Base-by-base conservation (phyloP, 169 alveolate genomes). In the Neospora caninum region DNA sequence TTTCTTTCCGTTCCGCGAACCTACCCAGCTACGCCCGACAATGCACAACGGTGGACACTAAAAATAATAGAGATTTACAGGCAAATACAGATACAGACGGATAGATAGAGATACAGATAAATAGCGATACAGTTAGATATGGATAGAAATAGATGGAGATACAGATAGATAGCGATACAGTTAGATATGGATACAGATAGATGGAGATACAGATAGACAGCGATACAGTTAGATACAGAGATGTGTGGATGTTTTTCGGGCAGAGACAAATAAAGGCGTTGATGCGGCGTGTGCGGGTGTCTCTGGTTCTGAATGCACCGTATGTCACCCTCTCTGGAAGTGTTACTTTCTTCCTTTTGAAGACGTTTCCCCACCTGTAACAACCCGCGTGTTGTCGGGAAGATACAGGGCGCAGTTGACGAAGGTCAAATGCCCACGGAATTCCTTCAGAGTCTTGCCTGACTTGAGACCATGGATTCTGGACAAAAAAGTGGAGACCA, bases 381-480 rank as follows among this genome's bases (percentile, higher is more conserved):
- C 58, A 39, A 88, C 64, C 54, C 92, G 89, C 70, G 91, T 31
- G 49, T 86, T 53, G 88, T 94, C 95, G 27, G 91, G 91, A 42
- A 88, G 58, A 88, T 91, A 95, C 20, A 86, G 58, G 4, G 97
- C 97, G 38, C 94, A 89, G 80, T 95, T 93, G 41, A 95, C 96
- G 87, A 88, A 93, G n/a, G 97, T 93, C 36, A 88, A 64, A 83
- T 95, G 97, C 4, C 96, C 97, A 22, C 96, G 34, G 94, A 93
- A 95, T 64, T 92, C 96, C 88, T 95, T 95, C 89, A 95, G 91
- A 70, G 96, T 93, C 89, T 93, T 93, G 18, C 95, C 94, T 4
- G 95, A 82, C 89, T 93, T 93, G 53, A 95, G 78, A 84, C 96
- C 96, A 34, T 95, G 96, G 34, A 88, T 88, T 6, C 96, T 92